phyloP scores from a whole-genome alignment of 2,329 filamentous ascomycete species.

The Exserohilum turcica region DNA sequence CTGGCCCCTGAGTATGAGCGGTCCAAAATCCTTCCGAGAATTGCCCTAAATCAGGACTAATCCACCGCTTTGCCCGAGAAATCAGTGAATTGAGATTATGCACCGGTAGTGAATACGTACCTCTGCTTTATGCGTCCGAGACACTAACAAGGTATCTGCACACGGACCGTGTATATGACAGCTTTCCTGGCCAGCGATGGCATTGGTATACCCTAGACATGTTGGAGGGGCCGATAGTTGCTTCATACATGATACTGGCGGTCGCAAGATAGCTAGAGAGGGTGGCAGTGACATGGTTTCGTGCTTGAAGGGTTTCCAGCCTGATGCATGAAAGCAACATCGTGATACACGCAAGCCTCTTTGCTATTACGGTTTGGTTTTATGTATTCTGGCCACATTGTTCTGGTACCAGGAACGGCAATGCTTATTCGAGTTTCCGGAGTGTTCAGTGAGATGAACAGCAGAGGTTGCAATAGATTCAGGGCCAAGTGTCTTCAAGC shows the following conservation, averaged over 20 bases:
- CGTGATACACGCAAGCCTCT: too few species aligned
- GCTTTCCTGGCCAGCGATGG: not conserved
- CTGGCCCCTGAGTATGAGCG: not conserved
- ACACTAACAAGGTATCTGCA: not conserved
- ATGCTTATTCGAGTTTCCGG: not conserved
- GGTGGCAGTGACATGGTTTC: not conserved
- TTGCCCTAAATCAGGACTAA: not conserved
- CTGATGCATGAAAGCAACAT: not conserved
- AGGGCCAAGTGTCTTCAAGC: not conserved
- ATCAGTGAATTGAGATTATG: not conserved
- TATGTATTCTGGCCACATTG: too few species aligned
- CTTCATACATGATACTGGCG: not conserved
- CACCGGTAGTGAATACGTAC: not conserved
- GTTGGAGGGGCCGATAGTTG: not conserved
- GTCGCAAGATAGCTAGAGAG: not conserved
- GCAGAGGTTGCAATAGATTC: not conserved
- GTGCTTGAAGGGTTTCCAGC: not conserved
- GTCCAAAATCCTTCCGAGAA: not conserved
- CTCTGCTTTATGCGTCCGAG: not conserved
- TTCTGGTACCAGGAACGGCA: not conserved
- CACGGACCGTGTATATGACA: not conserved
- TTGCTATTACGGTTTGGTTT: not conserved
- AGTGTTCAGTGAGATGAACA: not conserved
- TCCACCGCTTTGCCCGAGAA: not conserved
- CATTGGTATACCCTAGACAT: not conserved